phyloP scores from a whole-genome alignment of 1,139 yeast genomes.

The Ogataea hybrid region DNA sequence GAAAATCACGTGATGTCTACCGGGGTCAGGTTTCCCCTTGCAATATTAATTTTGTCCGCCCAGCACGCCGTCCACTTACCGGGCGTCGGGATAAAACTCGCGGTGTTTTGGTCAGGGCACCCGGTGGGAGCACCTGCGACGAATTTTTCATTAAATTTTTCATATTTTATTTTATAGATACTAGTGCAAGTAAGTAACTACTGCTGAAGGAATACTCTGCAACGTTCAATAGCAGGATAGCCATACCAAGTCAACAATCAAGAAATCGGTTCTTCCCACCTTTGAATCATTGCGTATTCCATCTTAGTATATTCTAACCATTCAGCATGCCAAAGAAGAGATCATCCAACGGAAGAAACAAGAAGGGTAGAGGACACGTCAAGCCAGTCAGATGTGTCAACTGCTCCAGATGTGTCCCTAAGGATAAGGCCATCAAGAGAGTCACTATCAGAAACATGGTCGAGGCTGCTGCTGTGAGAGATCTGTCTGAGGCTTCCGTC shows the following conservation, averaged over 20 bases:
- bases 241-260: neutral
- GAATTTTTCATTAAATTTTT: conserved; percentile 12
- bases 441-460: conserved; percentile 99
- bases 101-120: neutral
- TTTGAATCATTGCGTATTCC: conserved; percentile 1
- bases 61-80: neutral
- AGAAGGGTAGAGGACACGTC: conserved; percentile 99
- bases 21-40: conserved; percentile 1
- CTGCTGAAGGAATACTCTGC: neutral
- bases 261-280: neutral
- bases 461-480: conserved; percentile 99
- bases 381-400: conserved; percentile 99
- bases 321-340: conserved; percentile 98
- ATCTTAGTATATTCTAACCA: conserved; percentile 1
- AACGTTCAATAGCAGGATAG: neutral
- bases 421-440: conserved; percentile 99
- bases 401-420: conserved; percentile 99
- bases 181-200: conserved; percentile 10
- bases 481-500: conserved; percentile 98
- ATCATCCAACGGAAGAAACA: conserved; percentile 99
- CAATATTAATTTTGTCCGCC: neutral
- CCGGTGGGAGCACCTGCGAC: conserved; percentile 7
- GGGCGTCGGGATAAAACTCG: neutral
- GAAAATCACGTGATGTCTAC: conserved; percentile 4
- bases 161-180: conserved; percentile 9